Conservation (phyloP, 2,329 filamentous ascomycete genomes). For the Fusarium continuum region DNA sequence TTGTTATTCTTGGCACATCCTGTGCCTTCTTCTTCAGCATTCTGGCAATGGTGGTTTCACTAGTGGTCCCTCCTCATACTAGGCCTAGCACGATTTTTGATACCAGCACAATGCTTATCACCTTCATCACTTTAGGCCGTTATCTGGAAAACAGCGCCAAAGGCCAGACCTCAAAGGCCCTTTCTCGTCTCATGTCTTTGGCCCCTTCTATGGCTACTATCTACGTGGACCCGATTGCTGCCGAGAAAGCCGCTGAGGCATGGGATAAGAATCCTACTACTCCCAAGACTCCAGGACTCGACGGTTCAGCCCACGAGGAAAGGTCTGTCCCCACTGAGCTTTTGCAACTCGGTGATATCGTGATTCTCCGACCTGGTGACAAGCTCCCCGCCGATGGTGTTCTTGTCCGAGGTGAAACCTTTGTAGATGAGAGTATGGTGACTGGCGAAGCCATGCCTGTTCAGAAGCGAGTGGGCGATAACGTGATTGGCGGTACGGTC, state of each 20-base stretch:
- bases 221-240: constrained; percentile 92
- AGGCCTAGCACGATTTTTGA: constrained; percentile 93
- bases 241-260: constrained; percentile 85
- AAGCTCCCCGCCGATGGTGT: constrained; percentile 95
- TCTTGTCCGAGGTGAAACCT: constrained; percentile 88
- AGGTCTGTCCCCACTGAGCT: constrained; percentile 91
- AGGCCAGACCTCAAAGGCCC: constrained; percentile 92
- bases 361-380: constrained; percentile 91
- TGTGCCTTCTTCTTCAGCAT: constrained; percentile 96
- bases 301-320: constrained; percentile 77
- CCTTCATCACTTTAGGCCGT: constrained; percentile 89
- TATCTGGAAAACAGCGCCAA: constrained; percentile 95
- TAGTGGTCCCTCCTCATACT: constrained; percentile 77
- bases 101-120: constrained; percentile 98
- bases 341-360: constrained; percentile 91
- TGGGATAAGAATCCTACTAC: constrained; percentile 60
- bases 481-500: constrained; percentile 91
- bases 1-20: constrained; percentile 92
- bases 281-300: constrained; percentile 37
- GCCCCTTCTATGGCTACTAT: constrained; percentile 97
- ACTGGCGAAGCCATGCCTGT: constrained; percentile 97
- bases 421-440: constrained; percentile 98
- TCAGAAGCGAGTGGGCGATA: constrained; percentile 81
- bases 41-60: constrained; percentile 83
- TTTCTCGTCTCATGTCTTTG: constrained; percentile 93